Conservation (phyloP, 495 filamentous ascomycete species). For the Thozetella sp. region DNA sequence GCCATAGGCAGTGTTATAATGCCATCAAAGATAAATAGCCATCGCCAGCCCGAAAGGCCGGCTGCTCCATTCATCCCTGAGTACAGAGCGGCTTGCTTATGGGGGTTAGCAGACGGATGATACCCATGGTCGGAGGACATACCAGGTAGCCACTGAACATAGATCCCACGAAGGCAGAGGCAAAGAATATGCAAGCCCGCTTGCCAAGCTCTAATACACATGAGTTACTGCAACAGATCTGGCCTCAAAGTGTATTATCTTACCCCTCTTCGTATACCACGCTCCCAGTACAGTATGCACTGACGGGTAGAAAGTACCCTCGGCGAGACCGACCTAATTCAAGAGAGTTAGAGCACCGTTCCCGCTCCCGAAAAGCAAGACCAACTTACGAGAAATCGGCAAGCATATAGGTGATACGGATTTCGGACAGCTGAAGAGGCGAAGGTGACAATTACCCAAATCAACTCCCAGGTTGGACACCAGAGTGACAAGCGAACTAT, state of each 20-base stretch:
- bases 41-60: conserved; percentile 48
- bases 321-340: not conserved
- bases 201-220: not conserved
- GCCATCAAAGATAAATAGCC: conserved; percentile 38
- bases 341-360: not conserved
- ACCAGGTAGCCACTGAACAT: conserved; percentile 3
- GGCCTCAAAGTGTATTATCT: not conserved
- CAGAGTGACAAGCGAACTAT: conserved; percentile 1
- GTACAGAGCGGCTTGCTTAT: conserved; percentile 11
- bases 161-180: not conserved
- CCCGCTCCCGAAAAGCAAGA: not conserved
- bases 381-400: not conserved
- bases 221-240: not conserved
- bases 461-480: not conserved
- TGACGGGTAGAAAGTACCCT: not conserved
- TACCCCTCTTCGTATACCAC: not conserved
- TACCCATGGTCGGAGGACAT: not conserved
- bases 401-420: not conserved
- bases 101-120: not conserved
- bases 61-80: conserved; percentile 37
- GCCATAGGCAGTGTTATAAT: conserved; percentile 10
- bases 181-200: not conserved
- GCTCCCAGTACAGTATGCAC: not conserved
- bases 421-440: not conserved
- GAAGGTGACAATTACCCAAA: not conserved